phyloP scores from a whole-genome alignment of 1,284 basidiomycete species.

The Kwoniella shivajii region DNA sequence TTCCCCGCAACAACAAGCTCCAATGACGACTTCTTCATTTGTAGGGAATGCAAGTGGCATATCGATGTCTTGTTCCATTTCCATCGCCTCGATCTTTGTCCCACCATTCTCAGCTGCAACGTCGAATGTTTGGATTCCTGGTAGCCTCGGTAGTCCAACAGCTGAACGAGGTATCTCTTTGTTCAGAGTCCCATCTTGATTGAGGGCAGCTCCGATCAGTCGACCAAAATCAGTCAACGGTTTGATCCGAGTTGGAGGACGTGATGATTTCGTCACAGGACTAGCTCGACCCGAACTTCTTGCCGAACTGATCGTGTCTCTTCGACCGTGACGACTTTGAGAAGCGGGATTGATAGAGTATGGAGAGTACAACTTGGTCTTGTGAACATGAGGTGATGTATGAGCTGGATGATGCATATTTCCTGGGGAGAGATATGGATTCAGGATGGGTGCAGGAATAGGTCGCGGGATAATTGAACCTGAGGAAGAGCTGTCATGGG shows the following conservation, averaged over 20 bases:
- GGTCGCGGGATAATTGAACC: not conserved
- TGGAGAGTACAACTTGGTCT: conserved; percentile 53
- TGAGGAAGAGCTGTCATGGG: conserved; percentile 6
- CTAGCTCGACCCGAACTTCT: conserved; percentile 17
- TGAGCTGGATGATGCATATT: conserved; percentile 49
- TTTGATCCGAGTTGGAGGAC: conserved; percentile 28
- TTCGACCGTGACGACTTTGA: conserved; percentile 27
- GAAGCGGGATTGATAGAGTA: conserved; percentile 41
- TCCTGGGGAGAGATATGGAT: conserved; percentile 32
- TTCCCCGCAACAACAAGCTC: conserved; percentile 53
- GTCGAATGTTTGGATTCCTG: conserved; percentile 47
- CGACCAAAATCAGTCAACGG: conserved; percentile 46
- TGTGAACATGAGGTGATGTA: conserved; percentile 50
- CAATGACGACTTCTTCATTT: conserved; percentile 46
- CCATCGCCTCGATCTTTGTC: conserved; percentile 39
- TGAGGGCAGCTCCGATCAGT: conserved; percentile 46
- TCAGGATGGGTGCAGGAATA: conserved; percentile 10
- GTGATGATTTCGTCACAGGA: conserved; percentile 12
- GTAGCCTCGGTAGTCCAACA: conserved; percentile 39
- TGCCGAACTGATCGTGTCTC: conserved; percentile 8
- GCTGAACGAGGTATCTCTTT: conserved; percentile 43
- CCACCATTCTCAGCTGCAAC: conserved; percentile 38
- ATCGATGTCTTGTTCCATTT: conserved; percentile 34
- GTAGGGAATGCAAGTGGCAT: conserved; percentile 46
- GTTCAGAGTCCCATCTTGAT: conserved; percentile 41